Evolutionary conservation across 2,329 filamentous ascomycete species (phyloP).

Genomic region (Diaporthe longicolla): DNA sequence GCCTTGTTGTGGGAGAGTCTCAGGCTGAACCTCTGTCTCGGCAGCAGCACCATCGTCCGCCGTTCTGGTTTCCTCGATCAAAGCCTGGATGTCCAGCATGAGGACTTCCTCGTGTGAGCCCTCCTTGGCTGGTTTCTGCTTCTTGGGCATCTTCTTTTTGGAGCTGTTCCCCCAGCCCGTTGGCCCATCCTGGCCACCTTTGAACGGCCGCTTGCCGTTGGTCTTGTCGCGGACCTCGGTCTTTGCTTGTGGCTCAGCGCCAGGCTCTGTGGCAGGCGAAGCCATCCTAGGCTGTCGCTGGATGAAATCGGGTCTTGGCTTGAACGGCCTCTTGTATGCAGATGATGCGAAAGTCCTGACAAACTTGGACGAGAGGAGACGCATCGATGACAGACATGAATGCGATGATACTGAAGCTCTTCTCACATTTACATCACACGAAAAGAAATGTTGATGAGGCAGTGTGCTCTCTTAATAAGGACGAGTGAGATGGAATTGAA

Average conservation of each 20-base stretch:
- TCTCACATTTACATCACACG: not conserved
- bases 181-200: slow-evolving; percentile 12
- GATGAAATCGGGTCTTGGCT: not conserved
- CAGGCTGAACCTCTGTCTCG: slow-evolving; percentile 45
- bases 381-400: slow-evolving; percentile 12
- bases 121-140: slow-evolving; percentile 66
- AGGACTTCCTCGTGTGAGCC: slow-evolving; percentile 78
- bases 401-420: not conserved
- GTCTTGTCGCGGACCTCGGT: slow-evolving; percentile 3
- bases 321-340: slow-evolving; percentile 9
- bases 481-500: slow-evolving; percentile 33
- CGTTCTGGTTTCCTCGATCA: slow-evolving; percentile 62
- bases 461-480: not conserved
- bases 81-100: slow-evolving; percentile 70
- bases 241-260: slow-evolving; percentile 25
- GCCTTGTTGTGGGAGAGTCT: slow-evolving; percentile 73
- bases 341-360: slow-evolving; percentile 29
- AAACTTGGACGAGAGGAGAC: not conserved
- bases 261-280: slow-evolving; percentile 11
- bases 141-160: slow-evolving; percentile 71
- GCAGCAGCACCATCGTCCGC: slow-evolving; percentile 49
- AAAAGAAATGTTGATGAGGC: not conserved
- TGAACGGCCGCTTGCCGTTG: slow-evolving; percentile 37
- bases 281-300: slow-evolving; percentile 23
- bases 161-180: slow-evolving; percentile 46